Percentiles rank a stretch among this genome's conserved stretches.
Evolutionary conservation across 306 rosid species (phyloP).

Genomic region (Alnus glutinosa): DNA sequence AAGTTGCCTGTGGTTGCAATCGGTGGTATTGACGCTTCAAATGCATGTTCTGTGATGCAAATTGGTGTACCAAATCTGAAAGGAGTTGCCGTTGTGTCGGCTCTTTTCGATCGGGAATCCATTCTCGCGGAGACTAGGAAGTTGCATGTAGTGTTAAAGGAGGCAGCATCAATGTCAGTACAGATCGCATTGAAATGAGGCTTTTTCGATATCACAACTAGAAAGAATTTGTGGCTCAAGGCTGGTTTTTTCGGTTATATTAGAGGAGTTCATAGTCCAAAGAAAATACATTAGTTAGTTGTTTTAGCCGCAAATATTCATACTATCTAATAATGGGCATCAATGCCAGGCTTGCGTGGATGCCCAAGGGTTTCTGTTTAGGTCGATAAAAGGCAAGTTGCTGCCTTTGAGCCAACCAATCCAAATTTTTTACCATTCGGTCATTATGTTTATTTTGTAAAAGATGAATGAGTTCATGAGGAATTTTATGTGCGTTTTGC

Average conservation of each 20-base stretch:
- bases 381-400: background rate
- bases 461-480: background rate
- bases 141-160: conserved; percentile 48
- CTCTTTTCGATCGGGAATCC: conserved; percentile 77
- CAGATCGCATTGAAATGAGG: conserved; percentile 16
- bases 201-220: background rate
- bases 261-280: background rate
- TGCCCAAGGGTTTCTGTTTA: background rate
- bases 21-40: conserved; percentile 73
- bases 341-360: background rate
- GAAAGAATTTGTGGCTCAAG: background rate
- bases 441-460: background rate
- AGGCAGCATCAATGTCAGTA: conserved; percentile 37
- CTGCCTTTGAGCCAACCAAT: background rate
- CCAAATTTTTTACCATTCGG: background rate
- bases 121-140: conserved; percentile 61
- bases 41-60: conserved; percentile 67
- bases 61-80: conserved; percentile 60
- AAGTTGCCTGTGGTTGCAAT: conserved; percentile 92
- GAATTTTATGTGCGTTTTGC: background rate
- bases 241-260: background rate
- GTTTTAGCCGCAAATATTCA: background rate
- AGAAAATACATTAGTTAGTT: background rate
- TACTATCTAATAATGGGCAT: background rate
- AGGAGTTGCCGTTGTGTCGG: conserved; percentile 88